phyloP scores from a whole-genome alignment of 306 rosid genomes.

The Gastrolobium villosum region DNA sequence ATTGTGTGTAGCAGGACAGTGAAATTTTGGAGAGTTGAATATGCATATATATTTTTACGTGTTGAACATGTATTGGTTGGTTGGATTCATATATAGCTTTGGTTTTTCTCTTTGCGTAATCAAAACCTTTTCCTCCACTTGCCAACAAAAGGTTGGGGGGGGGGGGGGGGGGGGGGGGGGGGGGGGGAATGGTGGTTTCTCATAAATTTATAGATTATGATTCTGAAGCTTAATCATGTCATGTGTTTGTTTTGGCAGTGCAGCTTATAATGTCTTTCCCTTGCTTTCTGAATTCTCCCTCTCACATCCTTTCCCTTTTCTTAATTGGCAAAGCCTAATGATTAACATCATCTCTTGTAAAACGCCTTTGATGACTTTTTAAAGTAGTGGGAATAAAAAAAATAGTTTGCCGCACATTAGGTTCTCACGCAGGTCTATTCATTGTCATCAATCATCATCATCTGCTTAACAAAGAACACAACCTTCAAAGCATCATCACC shows the following conservation, averaged over 20 bases:
- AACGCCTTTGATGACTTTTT: constrained; percentile 17
- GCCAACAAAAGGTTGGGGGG: constrained; percentile 1
- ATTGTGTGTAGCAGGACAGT: background rate
- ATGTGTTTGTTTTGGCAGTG: background rate
- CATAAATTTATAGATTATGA: constrained; percentile 25
- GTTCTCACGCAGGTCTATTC: constrained; percentile 13
- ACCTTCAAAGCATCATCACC: constrained; percentile 26
- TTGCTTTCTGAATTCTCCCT: constrained; percentile 9
- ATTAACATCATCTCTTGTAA: constrained; percentile 7
- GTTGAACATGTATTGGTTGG: constrained; percentile 1
- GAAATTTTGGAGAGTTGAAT: background rate
- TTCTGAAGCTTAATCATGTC: constrained; percentile 28
- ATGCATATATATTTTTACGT: background rate
- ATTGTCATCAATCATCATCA: constrained; percentile 27
- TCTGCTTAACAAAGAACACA: constrained; percentile 1
- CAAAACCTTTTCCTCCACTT: constrained; percentile 29
- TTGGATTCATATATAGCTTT: background rate
- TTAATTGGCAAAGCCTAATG: constrained; percentile 25
- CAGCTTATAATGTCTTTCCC: constrained; percentile 23
- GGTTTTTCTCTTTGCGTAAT: background rate
- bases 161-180: no score
- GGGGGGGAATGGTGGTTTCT: background rate
- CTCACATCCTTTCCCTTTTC: background rate
- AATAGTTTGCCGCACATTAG: background rate
- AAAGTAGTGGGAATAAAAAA: background rate